Conservation (phyloP, 148 eudicot species). For the Amaranthus cruentus region DNA sequence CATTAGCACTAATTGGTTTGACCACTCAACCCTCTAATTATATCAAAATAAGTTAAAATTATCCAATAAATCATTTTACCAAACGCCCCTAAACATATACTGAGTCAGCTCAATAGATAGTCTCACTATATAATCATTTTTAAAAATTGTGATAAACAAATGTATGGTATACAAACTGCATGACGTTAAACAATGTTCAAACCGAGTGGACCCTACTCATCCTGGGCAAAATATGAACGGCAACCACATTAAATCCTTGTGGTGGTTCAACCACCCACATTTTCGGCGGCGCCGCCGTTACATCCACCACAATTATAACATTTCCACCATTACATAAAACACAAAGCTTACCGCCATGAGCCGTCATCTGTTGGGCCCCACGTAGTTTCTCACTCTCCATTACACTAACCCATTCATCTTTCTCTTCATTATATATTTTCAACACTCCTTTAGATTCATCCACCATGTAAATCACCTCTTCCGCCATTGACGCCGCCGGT, state of each 20-base stretch:
- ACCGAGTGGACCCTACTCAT: neutral
- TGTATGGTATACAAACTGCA: neutral
- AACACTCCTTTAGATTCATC: conserved; percentile 55
- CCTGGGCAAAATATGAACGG: conserved; percentile 65
- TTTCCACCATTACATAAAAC: conserved; percentile 39
- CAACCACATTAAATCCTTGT: conserved; percentile 33
- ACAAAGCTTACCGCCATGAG: conserved; percentile 60
- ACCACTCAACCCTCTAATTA: too few relatives aligned
- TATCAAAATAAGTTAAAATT: too few relatives aligned
- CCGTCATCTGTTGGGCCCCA: conserved; percentile 58
- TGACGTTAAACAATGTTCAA: neutral
- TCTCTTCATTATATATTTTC: conserved; percentile 37
- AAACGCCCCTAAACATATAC: too few relatives aligned
- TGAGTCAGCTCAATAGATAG: too few relatives aligned
- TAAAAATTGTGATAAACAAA: too few relatives aligned
- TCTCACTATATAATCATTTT: too few relatives aligned
- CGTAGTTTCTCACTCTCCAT: conserved; percentile 32
- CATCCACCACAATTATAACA: conserved; percentile 61
- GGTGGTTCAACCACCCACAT: conserved; percentile 55
- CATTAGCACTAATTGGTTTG: too few relatives aligned
- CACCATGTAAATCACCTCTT: conserved; percentile 49
- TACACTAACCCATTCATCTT: conserved; percentile 52
- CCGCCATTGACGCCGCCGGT: conserved; percentile 75
- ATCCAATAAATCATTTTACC: too few relatives aligned
- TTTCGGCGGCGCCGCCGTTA: conserved; percentile 31